A percentile compares a stretch with the other conserved stretches of the same genome.
Conservation (phyloP, 352 stramenopile genomes). For the Phytopythium delawarense region DNA sequence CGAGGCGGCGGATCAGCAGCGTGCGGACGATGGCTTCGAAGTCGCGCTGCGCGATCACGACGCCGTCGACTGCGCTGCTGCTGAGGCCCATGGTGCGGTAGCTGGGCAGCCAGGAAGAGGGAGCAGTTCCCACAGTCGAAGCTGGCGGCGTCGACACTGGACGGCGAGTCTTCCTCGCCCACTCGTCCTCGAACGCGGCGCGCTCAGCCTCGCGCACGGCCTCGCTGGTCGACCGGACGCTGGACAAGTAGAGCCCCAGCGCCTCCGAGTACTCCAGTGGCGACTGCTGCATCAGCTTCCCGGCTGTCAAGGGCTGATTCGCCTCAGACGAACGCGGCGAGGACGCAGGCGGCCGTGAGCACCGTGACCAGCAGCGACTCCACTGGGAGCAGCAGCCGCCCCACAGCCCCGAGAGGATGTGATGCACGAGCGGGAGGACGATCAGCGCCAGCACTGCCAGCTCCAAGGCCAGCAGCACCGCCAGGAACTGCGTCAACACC, state of each 20-base stretch:
- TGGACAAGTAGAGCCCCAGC: slow-evolving; percentile 11
- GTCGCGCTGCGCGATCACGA: slow-evolving; percentile 15
- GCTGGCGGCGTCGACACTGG: neutral
- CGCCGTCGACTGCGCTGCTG: neutral
- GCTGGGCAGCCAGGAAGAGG: slow-evolving; percentile 1
- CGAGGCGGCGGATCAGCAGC: slow-evolving; percentile 49
- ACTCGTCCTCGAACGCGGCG: slow-evolving; percentile 29
- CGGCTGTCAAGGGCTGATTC: neutral
- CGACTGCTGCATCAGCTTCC: slow-evolving; percentile 1
- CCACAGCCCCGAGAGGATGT: slow-evolving; percentile 1
- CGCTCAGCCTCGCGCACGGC: slow-evolving; percentile 8
- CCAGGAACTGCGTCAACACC: slow-evolving; percentile 14
- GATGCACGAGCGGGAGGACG: slow-evolving; percentile 11
- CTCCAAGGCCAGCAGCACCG: slow-evolving; percentile 19
- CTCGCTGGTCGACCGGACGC: slow-evolving; percentile 11
- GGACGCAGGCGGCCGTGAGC: neutral
- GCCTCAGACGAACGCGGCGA: neutral
- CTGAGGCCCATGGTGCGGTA: neutral
- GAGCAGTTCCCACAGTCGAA: neutral
- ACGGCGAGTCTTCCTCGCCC: slow-evolving; percentile 9
- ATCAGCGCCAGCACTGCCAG: slow-evolving; percentile 19
- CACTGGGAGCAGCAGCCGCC: slow-evolving; percentile 6
- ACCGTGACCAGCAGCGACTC: neutral
- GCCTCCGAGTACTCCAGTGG: slow-evolving; percentile 16
- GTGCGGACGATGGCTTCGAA: slow-evolving; percentile 61